A percentile compares a stretch with the other conserved stretches of the same genome.
Conservation (phyloP, 441 rosid genomes). For the Hura crepitans region DNA sequence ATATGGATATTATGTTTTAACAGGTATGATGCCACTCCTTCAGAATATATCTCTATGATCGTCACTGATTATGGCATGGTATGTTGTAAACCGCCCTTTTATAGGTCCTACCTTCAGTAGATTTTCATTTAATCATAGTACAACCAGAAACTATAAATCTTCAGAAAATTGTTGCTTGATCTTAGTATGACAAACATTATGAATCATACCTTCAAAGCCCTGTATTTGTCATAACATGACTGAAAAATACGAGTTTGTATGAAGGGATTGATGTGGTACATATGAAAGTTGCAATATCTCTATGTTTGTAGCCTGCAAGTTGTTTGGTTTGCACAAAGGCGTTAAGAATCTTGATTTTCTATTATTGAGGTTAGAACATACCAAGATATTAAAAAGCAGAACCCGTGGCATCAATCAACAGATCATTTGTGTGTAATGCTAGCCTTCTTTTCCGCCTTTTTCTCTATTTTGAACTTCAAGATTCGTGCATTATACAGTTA, state of each 20-base stretch:
- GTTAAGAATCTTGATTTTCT: background rate
- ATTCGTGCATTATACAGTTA: too few species aligned
- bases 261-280: background rate
- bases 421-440: too few species aligned
- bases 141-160: background rate
- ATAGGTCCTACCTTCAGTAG: background rate
- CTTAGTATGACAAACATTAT: background rate
- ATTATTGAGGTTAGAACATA: background rate
- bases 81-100: constrained; percentile 26
- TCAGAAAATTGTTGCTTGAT: background rate
- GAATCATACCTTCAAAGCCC: background rate
- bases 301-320: background rate
- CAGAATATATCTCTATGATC: constrained; percentile 84
- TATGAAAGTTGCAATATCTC: background rate
- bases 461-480: too few species aligned
- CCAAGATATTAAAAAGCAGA: background rate
- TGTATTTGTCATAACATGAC: background rate
- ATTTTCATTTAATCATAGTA: background rate
- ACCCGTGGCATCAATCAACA: too few species aligned
- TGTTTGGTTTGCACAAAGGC: background rate
- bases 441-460: too few species aligned
- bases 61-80: constrained; percentile 98
- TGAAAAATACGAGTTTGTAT: background rate
- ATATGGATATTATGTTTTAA: constrained; percentile 23
- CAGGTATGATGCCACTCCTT: constrained; percentile 92